phyloP scores from a whole-genome alignment of 129 eudicot genomes.

The Daucus carota region DH1_v3.0 NC_030386.2:32435501-32436000 shows the following conservation, averaged over 20 bases:
- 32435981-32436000: background rate
- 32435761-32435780: background rate
- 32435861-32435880: conserved; percentile 80
- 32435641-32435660: background rate
- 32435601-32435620: background rate
- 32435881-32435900: conserved; percentile 98
- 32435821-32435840: conserved; percentile 4
- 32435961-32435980: conserved; percentile 46
- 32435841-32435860: conserved; percentile 4
- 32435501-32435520: too few relatives aligned
- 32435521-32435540: too few relatives aligned
- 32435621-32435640: background rate
- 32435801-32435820: background rate
- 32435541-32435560: too few relatives aligned
- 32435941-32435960: conserved; percentile 62
- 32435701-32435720: background rate
- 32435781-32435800: background rate
- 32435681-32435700: background rate
- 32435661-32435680: background rate
- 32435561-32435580: too few relatives aligned
- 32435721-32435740: too few relatives aligned
- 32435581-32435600: background rate
- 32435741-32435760: background rate
- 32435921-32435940: conserved; percentile 65
- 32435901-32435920: conserved; percentile 59